These are phyloP conservation scores for Arabidopsis thaliana DNA, from an alignment of 345 rosid genomes.

Conservation along the genomic window DNA sequence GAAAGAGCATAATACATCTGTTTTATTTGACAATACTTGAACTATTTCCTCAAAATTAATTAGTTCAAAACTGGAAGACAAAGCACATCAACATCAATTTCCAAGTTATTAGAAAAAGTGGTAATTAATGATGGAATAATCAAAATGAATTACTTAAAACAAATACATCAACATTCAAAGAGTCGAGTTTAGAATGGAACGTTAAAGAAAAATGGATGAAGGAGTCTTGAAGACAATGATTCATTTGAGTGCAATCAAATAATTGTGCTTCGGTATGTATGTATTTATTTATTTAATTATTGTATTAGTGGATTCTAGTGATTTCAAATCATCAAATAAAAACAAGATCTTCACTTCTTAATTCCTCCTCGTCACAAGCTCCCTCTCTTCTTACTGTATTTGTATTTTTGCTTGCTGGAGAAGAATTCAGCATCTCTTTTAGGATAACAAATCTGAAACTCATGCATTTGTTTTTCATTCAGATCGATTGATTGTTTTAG, in stretches of 20 bases:
- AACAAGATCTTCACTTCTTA: not conserved
- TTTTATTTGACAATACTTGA: not conserved
- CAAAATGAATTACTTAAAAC: not conserved
- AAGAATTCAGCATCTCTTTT: constrained; percentile 22
- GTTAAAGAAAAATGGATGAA: not conserved
- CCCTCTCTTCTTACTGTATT: not conserved
- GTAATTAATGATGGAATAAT: not conserved
- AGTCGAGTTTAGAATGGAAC: not conserved
- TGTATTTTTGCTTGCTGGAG: not conserved
- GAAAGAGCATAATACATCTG: not conserved
- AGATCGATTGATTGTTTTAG: not conserved
- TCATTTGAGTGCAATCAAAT: constrained; percentile 1
- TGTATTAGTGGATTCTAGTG: not conserved
- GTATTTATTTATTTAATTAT: not conserved
- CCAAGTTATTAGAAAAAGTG: not conserved
- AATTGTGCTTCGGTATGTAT: too few species aligned
- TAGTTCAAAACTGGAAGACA: not conserved
- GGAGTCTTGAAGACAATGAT: constrained; percentile 1
- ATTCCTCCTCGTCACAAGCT: not conserved
- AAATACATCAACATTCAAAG: not conserved
- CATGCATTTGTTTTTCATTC: not conserved
- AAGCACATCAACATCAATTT: not conserved
- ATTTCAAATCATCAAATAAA: constrained; percentile 12
- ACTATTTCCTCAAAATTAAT: not conserved
- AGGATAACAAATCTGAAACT: constrained; percentile 1